Evolutionary conservation across 2,329 filamentous ascomycete genomes (phyloP).

Genomic region (Colletotrichum incanum): DNA sequence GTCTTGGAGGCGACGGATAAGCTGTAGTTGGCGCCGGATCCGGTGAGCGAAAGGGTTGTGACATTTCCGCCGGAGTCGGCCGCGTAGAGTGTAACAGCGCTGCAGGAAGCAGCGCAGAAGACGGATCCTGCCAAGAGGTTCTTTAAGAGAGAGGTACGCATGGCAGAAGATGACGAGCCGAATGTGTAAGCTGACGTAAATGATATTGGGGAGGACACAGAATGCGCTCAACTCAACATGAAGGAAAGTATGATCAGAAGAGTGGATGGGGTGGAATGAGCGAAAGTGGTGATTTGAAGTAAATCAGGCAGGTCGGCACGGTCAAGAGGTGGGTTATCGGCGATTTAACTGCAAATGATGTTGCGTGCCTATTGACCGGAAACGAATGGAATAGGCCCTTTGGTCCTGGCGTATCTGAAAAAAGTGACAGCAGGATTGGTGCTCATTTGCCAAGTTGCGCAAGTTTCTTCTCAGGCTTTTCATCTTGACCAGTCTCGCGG

Average conservation of each 20-base stretch:
- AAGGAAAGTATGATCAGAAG: slow-evolving; percentile 14
- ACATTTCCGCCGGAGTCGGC: slow-evolving; percentile 45
- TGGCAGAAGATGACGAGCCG: slow-evolving; percentile 25
- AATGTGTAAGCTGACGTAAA: not conserved
- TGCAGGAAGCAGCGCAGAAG: slow-evolving; percentile 28
- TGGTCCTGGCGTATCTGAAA: not conserved
- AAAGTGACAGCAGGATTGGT: slow-evolving; percentile 1
- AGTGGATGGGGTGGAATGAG: slow-evolving; percentile 25
- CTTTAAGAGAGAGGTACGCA: slow-evolving; percentile 27
- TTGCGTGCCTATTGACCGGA: not conserved
- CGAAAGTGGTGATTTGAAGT: slow-evolving; percentile 10
- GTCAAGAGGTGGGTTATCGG: slow-evolving; percentile 1
- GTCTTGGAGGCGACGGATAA: slow-evolving; percentile 42
- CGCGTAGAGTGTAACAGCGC: slow-evolving; percentile 43
- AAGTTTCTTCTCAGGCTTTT: not conserved
- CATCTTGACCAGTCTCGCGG: not conserved
- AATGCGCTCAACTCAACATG: slow-evolving; percentile 10
- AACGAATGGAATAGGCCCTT: slow-evolving; percentile 25
- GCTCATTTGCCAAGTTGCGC: slow-evolving; percentile 24
- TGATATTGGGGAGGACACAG: not conserved
- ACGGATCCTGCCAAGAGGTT: slow-evolving; percentile 33
- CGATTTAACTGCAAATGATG: slow-evolving; percentile 9
- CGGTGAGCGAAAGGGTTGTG: slow-evolving; percentile 43
- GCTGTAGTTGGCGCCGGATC: slow-evolving; percentile 32
- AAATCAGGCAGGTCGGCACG: slow-evolving; percentile 21